phyloP scores from a whole-genome alignment of 345 rosid species.

The Arabidopsis suecica region DNA sequence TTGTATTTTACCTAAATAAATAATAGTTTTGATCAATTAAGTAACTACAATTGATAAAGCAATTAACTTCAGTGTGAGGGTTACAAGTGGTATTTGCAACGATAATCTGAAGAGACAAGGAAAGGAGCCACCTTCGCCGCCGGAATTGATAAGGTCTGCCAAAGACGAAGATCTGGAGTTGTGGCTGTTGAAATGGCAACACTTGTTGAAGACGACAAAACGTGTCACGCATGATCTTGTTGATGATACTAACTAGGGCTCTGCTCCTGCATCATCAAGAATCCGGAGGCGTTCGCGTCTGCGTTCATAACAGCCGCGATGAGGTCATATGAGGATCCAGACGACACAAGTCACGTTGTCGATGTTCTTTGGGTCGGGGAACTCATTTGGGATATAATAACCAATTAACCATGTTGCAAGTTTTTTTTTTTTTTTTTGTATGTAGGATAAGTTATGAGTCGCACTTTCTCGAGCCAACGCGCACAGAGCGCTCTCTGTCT shows the following conservation, averaged over 20 bases:
- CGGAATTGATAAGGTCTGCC: neutral
- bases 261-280: neutral
- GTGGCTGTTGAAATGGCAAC: neutral
- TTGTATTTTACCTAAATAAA: neutral
- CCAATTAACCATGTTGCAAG: neutral
- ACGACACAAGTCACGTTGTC: neutral
- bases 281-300: neutral
- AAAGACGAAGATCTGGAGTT: neutral
- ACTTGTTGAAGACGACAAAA: neutral
- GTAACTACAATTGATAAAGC: neutral
- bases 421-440: slow-evolving; percentile 9
- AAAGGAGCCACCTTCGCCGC: neutral
- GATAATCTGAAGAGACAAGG: neutral
- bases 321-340: slow-evolving; percentile 1
- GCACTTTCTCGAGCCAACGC: neutral
- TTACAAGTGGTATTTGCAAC: neutral
- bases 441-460: slow-evolving; percentile 2
- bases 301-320: slow-evolving; percentile 1
- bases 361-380: neutral
- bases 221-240: neutral
- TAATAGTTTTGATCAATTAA: neutral
- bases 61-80: no score
- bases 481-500: neutral
- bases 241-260: neutral
- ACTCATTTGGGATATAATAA: neutral